Conservation (phyloP, 1,139 yeast species). For the Suhomyces terraborum region DNA sequence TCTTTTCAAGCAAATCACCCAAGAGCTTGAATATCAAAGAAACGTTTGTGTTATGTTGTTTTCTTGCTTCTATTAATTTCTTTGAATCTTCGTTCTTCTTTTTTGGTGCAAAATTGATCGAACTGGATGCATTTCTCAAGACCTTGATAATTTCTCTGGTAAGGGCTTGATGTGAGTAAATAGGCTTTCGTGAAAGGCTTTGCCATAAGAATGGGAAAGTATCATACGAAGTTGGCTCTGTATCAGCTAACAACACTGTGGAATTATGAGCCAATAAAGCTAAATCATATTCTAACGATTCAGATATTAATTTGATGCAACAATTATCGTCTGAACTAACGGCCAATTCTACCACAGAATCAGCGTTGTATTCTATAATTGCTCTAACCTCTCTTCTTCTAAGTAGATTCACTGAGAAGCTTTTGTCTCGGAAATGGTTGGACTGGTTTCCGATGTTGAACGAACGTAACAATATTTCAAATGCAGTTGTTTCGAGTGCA, state of each 20-base stretch:
- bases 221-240: slow-evolving; percentile 44
- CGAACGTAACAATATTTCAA: slow-evolving; percentile 19
- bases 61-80: slow-evolving; percentile 26
- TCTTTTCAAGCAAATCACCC: slow-evolving; percentile 33
- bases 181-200: slow-evolving; percentile 38
- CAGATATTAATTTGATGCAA: slow-evolving; percentile 43
- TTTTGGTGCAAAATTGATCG: slow-evolving; percentile 37
- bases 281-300: slow-evolving; percentile 58
- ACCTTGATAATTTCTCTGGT: slow-evolving; percentile 45
- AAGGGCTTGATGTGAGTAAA: slow-evolving; percentile 39
- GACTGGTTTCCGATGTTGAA: slow-evolving; percentile 21
- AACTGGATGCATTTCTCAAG: slow-evolving; percentile 44
- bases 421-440: slow-evolving; percentile 19
- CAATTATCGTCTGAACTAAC: slow-evolving; percentile 17
- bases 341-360: slow-evolving; percentile 27
- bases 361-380: slow-evolving; percentile 34
- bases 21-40: slow-evolving; percentile 25
- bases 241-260: slow-evolving; percentile 39
- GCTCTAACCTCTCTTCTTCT: slow-evolving; percentile 39
- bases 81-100: slow-evolving; percentile 24
- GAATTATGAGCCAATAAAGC: slow-evolving; percentile 57
- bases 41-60: slow-evolving; percentile 38
- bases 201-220: slow-evolving; percentile 53
- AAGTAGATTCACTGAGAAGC: slow-evolving; percentile 26
- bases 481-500: slow-evolving; percentile 15